Evolutionary conservation across 2,329 filamentous ascomycete species (phyloP).

Genomic region (Cladosporium velox): DNA sequence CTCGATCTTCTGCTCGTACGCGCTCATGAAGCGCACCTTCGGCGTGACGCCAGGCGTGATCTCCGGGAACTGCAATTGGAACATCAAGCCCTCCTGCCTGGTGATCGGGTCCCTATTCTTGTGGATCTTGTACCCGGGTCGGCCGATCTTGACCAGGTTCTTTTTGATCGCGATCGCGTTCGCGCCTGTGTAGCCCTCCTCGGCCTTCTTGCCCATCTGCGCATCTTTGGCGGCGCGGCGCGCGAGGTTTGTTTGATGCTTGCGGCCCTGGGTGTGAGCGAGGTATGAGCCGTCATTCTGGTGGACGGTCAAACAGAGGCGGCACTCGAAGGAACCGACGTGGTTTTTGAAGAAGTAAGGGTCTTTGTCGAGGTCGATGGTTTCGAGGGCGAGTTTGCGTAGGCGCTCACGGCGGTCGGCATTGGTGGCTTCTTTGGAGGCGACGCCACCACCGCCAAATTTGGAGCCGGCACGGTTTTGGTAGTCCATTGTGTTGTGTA

Average conservation of each 20-base stretch:
- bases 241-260: slow-evolving; percentile 98
- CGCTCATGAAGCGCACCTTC: slow-evolving; percentile 94
- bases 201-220: slow-evolving; percentile 75
- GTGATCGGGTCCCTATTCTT: slow-evolving; percentile 90
- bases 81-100: slow-evolving; percentile 85
- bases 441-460: slow-evolving; percentile 95
- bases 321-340: slow-evolving; percentile 95
- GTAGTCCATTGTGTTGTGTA: slow-evolving; percentile 36
- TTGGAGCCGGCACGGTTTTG: slow-evolving; percentile 96
- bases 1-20: slow-evolving; percentile 93
- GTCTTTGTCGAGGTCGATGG: slow-evolving; percentile 98
- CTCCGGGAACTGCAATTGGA: slow-evolving; percentile 94
- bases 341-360: slow-evolving; percentile 99
- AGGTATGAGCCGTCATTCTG: slow-evolving; percentile 99
- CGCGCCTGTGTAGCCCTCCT: slow-evolving; percentile 68
- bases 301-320: slow-evolving; percentile 94
- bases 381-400: slow-evolving; percentile 96
- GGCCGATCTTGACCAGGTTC: slow-evolving; percentile 90
- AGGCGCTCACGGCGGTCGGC: slow-evolving; percentile 96
- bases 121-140: slow-evolving; percentile 96
- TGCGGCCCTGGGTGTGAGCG: slow-evolving; percentile 95
- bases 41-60: slow-evolving; percentile 74
- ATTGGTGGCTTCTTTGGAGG: slow-evolving; percentile 89
- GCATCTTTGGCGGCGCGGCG: slow-evolving; percentile 94
- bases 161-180: slow-evolving; percentile 70